Conservation (phyloP, 163 green algal genomes). For the Scenedesmus sp. region DNA sequence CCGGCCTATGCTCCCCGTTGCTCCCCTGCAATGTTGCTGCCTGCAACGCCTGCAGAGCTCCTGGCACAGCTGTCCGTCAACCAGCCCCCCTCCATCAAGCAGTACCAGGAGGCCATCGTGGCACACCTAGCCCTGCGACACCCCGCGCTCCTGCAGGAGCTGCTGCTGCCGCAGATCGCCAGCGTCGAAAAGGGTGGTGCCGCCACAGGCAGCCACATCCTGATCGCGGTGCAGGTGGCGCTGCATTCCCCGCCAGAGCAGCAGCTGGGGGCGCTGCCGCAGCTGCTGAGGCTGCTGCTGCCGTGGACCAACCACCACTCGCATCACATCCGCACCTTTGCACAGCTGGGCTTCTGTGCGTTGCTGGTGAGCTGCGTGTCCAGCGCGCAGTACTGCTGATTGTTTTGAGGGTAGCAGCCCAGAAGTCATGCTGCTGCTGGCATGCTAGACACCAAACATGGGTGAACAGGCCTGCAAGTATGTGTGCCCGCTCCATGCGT, state of each 20-base stretch:
- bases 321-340: conserved; percentile 46
- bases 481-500: too few species aligned
- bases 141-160: neutral
- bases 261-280: conserved; percentile 5
- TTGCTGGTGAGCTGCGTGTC: neutral
- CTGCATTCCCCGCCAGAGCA: neutral
- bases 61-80: neutral
- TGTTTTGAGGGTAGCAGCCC: too few species aligned
- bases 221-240: conserved; percentile 38
- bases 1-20: neutral
- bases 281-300: conserved; percentile 38
- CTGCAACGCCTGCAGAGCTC: conserved; percentile 18
- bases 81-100: conserved; percentile 42
- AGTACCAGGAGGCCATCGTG: conserved; percentile 46
- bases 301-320: conserved; percentile 53
- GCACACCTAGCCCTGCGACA: conserved; percentile 33
- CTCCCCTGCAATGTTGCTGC: neutral
- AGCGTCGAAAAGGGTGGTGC: neutral
- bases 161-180: conserved; percentile 37
- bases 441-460: too few species aligned
- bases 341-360: conserved; percentile 36
- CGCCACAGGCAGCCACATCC: conserved; percentile 25
- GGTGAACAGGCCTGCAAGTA: too few species aligned
- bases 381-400: neutral
- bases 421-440: too few species aligned